Conservation (phyloP, 805 yeast species). For the Saccharomycopsis oosterbeekiorum region DNA sequence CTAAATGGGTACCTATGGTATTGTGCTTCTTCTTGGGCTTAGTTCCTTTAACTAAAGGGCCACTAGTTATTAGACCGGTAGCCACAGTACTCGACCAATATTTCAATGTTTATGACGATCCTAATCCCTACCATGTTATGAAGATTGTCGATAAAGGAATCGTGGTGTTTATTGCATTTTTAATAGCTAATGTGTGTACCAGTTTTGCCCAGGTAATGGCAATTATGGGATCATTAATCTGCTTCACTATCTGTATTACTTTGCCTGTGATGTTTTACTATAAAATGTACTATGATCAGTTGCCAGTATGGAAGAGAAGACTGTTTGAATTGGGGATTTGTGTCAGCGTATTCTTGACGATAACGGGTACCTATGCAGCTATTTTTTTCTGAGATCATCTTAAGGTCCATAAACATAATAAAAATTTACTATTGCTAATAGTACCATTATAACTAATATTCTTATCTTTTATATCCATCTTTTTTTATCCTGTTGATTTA, state of each 20-base stretch:
- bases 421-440: too few species aligned
- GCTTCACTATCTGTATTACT: conserved; percentile 63
- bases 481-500: too few species aligned
- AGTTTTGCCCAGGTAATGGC: conserved; percentile 70
- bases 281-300: conserved; percentile 32
- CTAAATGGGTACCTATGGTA: conserved; percentile 38
- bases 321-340: conserved; percentile 13
- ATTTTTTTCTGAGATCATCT: conserved; percentile 4
- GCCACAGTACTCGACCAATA: conserved; percentile 47
- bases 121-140: conserved; percentile 8
- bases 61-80: conserved; percentile 64
- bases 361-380: conserved; percentile 17
- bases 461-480: too few species aligned
- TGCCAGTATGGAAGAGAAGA: conserved; percentile 24
- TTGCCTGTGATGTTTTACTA: conserved; percentile 60
- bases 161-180: conserved; percentile 9
- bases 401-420: too few species aligned
- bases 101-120: conserved; percentile 5
- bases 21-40: conserved; percentile 40
- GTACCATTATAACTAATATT: too few species aligned
- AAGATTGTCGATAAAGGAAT: conserved; percentile 14
- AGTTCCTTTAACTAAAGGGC: conserved; percentile 69
- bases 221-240: conserved; percentile 61
- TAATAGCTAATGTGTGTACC: conserved; percentile 35
- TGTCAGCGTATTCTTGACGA: conserved; percentile 12